Percentiles rank a stretch among this genome's conserved stretches.
These are phyloP conservation scores for Suillus discolor DNA, from an alignment of 768 basidiomycete species.

Conservation along the genomic window DNA sequence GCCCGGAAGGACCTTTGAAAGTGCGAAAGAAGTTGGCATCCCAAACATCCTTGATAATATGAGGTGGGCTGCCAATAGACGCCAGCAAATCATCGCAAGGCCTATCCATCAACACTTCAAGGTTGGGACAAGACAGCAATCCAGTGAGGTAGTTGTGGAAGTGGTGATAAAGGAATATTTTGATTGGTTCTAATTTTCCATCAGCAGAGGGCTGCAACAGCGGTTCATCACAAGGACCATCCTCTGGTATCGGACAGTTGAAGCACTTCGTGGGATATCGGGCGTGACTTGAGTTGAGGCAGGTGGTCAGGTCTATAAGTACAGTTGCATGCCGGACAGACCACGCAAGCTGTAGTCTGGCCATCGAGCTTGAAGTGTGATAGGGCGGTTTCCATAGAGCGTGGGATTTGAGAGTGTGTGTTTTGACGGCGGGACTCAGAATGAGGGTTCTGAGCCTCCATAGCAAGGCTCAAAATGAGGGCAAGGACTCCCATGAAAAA, in stretches of 20 bases:
- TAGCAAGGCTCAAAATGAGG: conserved; percentile 15
- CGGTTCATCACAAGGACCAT: neutral
- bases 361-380: conserved; percentile 15
- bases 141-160: neutral
- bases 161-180: neutral
- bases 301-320: conserved; percentile 13
- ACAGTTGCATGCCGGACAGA: conserved; percentile 18
- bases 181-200: neutral
- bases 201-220: neutral
- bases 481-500: conserved; percentile 22
- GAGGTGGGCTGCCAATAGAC: neutral
- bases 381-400: conserved; percentile 10
- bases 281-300: neutral
- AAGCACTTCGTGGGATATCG: conserved; percentile 15
- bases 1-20: too few species aligned
- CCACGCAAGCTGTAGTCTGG: conserved; percentile 17
- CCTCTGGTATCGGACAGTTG: conserved; percentile 3
- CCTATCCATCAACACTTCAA: conserved; percentile 14
- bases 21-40: neutral
- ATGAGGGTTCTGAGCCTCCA: neutral
- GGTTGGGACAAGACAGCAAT: conserved; percentile 1
- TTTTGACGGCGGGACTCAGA: neutral
- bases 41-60: neutral
- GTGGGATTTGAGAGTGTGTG: neutral
- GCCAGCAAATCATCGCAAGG: conserved; percentile 9